phyloP scores from a whole-genome alignment of 305 asterid genomes.

The Withania somnifera region DNA sequence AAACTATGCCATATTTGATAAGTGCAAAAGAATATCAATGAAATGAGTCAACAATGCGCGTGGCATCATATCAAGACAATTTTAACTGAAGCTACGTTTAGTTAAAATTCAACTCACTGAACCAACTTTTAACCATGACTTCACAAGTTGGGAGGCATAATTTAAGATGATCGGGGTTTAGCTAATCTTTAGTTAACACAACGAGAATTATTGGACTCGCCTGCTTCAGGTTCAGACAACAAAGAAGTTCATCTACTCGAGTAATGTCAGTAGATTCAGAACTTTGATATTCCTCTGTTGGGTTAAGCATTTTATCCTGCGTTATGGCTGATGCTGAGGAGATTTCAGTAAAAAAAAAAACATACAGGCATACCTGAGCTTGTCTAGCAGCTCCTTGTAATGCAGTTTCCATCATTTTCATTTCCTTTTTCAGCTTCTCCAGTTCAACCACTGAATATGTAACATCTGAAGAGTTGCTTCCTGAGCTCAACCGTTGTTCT shows the following conservation, averaged over 20 bases:
- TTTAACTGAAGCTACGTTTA: background rate
- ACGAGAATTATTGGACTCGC: background rate
- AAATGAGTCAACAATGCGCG: background rate
- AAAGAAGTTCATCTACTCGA: background rate
- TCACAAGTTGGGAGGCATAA: background rate
- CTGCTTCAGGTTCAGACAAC: background rate
- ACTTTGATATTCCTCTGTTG: background rate
- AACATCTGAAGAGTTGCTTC: slow-evolving; percentile 28
- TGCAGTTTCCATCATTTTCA: slow-evolving; percentile 93
- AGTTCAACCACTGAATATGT: slow-evolving; percentile 41
- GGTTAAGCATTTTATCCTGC: background rate
- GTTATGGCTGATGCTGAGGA: background rate
- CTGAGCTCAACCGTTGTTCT: slow-evolving; percentile 24
- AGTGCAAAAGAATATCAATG: background rate
- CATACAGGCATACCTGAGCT: slow-evolving; percentile 56
- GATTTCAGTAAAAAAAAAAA: background rate
- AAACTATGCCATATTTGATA: background rate
- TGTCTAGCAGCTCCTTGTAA: slow-evolving; percentile 95
- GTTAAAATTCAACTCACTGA: background rate
- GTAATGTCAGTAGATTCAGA: background rate
- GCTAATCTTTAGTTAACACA: background rate
- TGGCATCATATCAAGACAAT: background rate
- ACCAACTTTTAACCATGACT: background rate
- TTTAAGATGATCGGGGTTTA: background rate
- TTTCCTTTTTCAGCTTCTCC: slow-evolving; percentile 71